These are phyloP conservation scores for Warburgia ugandensis DNA, from an alignment of 164 flowering plant species.

Conservation along the genomic window DNA sequence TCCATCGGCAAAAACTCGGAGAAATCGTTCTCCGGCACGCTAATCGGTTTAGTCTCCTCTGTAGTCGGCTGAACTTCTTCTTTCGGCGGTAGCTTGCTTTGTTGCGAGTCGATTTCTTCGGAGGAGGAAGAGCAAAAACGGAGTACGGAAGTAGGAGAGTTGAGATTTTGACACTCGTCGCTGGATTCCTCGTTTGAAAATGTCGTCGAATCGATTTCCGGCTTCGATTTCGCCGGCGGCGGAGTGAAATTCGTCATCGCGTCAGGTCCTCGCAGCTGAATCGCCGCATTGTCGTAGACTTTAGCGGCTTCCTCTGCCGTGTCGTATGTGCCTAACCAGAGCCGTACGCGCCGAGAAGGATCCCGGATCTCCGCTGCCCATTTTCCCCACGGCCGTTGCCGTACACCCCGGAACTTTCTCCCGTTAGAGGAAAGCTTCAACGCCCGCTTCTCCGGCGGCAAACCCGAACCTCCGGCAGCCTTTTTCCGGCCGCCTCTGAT, in stretches of 20 bases:
- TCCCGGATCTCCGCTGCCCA: constrained; percentile 98
- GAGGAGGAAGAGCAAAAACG: constrained; percentile 19
- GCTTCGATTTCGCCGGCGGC: constrained; percentile 1
- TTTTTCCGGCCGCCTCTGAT: constrained; percentile 8
- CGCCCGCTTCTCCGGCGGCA: background rate
- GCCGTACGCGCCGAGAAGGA: constrained; percentile 49
- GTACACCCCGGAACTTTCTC: constrained; percentile 71
- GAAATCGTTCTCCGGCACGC: background rate
- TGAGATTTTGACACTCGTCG: constrained; percentile 40
- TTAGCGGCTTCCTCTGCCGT: constrained; percentile 91
- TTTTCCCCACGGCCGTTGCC: constrained; percentile 91
- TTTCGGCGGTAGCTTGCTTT: background rate
- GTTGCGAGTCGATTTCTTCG: constrained; percentile 8
- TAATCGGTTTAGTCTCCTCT: constrained; percentile 12
- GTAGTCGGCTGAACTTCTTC: constrained; percentile 4
- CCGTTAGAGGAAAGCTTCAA: constrained; percentile 3
- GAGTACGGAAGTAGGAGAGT: constrained; percentile 71
- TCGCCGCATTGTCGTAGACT: constrained; percentile 84
- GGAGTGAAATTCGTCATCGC: constrained; percentile 62
- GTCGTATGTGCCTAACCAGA: constrained; percentile 84
- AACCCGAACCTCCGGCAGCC: background rate
- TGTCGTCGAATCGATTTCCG: constrained; percentile 12
- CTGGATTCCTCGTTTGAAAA: constrained; percentile 42
- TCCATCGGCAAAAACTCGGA: constrained; percentile 28
- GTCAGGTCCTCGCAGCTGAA: constrained; percentile 71